These are phyloP conservation scores for Penicillium soppii DNA, from an alignment of 495 filamentous ascomycete species.

Conservation along the genomic window DNA sequence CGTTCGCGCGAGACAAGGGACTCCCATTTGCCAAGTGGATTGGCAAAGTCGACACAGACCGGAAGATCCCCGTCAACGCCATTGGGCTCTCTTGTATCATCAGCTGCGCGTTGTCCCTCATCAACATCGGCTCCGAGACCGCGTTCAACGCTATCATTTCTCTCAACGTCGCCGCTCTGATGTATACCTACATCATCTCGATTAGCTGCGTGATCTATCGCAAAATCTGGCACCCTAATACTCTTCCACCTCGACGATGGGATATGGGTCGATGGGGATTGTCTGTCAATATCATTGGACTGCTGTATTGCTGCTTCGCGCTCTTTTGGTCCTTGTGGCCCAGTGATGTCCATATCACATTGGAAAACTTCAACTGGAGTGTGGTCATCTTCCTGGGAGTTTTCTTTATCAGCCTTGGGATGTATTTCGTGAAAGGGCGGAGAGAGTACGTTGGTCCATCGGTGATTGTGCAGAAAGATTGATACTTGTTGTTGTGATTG, in stretches of 20 bases:
- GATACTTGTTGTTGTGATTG: background rate
- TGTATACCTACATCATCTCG: slow-evolving; percentile 33
- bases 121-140: slow-evolving; percentile 36
- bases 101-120: slow-evolving; percentile 23
- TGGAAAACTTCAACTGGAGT: slow-evolving; percentile 49
- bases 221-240: slow-evolving; percentile 29
- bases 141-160: slow-evolving; percentile 48
- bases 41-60: slow-evolving; percentile 30
- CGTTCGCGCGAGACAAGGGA: slow-evolving; percentile 46
- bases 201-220: slow-evolving; percentile 38
- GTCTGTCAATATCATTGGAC: slow-evolving; percentile 34
- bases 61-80: slow-evolving; percentile 50
- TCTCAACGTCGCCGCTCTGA: slow-evolving; percentile 36
- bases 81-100: slow-evolving; percentile 18
- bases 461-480: slow-evolving; percentile 10
- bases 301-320: slow-evolving; percentile 26
- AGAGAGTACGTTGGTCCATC: slow-evolving; percentile 30
- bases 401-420: slow-evolving; percentile 33
- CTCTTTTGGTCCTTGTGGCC: slow-evolving; percentile 47
- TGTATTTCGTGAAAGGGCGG: slow-evolving; percentile 32
- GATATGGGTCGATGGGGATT: slow-evolving; percentile 35
- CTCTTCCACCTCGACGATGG: slow-evolving; percentile 40
- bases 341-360: slow-evolving; percentile 27
- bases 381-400: slow-evolving; percentile 43
- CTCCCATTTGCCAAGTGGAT: slow-evolving; percentile 31